These are phyloP conservation scores for Tetracladium marchalianum DNA, from an alignment of 495 filamentous ascomycete species.

Conservation along the genomic window DNA sequence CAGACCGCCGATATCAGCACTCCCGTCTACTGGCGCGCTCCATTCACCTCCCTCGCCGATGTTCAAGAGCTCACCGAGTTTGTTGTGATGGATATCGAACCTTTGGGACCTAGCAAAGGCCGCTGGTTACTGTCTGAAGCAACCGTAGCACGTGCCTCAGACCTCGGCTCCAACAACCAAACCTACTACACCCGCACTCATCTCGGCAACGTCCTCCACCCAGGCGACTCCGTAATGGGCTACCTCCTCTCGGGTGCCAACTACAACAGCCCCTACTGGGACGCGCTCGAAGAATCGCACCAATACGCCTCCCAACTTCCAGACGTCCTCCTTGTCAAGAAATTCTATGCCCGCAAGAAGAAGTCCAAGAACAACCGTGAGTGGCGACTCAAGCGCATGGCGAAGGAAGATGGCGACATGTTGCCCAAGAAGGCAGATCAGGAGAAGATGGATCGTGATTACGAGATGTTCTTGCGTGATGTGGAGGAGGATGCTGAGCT, in stretches of 20 bases:
- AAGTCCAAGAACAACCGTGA: slow-evolving; percentile 62
- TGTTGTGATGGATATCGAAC: slow-evolving; percentile 89
- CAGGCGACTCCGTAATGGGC: slow-evolving; percentile 85
- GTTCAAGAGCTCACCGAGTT: slow-evolving; percentile 83
- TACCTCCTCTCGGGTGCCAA: slow-evolving; percentile 82
- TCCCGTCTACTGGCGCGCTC: slow-evolving; percentile 75
- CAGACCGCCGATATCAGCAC: slow-evolving; percentile 80
- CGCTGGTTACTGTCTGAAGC: slow-evolving; percentile 77
- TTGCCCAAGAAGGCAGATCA: slow-evolving; percentile 70
- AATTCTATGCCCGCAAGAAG: slow-evolving; percentile 79
- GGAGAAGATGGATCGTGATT: slow-evolving; percentile 77
- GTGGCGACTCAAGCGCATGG: slow-evolving; percentile 94
- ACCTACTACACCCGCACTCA: slow-evolving; percentile 86
- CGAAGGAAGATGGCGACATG: slow-evolving; percentile 74
- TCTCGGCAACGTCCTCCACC: slow-evolving; percentile 74
- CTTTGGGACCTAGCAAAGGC: slow-evolving; percentile 61
- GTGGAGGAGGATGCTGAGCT: slow-evolving; percentile 93
- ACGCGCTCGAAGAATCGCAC: slow-evolving; percentile 62
- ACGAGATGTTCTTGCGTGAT: slow-evolving; percentile 93
- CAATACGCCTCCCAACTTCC: slow-evolving; percentile 68
- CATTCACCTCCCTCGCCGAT: slow-evolving; percentile 76
- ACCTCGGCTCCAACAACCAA: slow-evolving; percentile 78
- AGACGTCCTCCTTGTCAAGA: slow-evolving; percentile 93
- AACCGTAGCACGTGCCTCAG: slow-evolving; percentile 76
- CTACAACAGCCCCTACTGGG: slow-evolving; percentile 80